Evolutionary conservation across 1,139 yeast genomes (phyloP).

Genomic region (Taiozyma onychis): DNA sequence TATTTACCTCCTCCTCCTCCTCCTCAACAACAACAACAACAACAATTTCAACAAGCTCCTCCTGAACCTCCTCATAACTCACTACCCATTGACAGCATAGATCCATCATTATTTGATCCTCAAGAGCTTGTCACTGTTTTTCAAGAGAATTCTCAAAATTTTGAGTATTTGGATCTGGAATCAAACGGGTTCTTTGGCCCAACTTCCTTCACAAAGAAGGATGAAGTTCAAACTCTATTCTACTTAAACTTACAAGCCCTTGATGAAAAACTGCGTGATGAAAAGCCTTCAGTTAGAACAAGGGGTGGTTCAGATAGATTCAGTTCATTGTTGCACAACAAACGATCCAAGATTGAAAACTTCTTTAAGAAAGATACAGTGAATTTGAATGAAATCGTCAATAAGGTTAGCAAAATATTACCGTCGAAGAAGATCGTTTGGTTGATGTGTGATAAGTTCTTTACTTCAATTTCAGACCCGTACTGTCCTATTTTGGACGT

Average conservation of each 20-base stretch:
- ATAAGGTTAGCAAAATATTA: conserved; percentile 10
- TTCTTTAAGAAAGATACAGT: conserved; percentile 13
- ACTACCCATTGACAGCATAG: conserved; percentile 12
- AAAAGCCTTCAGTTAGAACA: background rate
- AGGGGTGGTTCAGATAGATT: conserved; percentile 8
- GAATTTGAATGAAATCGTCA: conserved; percentile 13
- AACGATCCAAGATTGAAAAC: conserved; percentile 11
- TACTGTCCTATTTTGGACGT: conserved; percentile 15
- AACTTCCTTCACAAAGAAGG: conserved; percentile 15
- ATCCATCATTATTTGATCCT: conserved; percentile 19
- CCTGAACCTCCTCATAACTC: background rate
- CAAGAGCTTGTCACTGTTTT: conserved; percentile 15
- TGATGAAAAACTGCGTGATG: conserved; percentile 2
- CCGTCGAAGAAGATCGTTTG: conserved; percentile 19
- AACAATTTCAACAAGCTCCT: background rate
- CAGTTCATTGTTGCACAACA: conserved; percentile 13
- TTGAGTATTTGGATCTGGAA: conserved; percentile 11
- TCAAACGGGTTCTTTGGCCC: conserved; percentile 18
- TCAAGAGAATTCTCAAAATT: conserved; percentile 9
- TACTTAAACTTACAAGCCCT: conserved; percentile 10
- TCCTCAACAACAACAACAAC: no score
- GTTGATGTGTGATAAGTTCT: conserved; percentile 18
- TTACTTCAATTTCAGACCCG: conserved; percentile 9
- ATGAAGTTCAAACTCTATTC: conserved; percentile 12
- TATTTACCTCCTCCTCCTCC: background rate